Evolutionary conservation across 2,329 filamentous ascomycete genomes (phyloP).

Genomic region (Trichoderma harzianum): DNA sequence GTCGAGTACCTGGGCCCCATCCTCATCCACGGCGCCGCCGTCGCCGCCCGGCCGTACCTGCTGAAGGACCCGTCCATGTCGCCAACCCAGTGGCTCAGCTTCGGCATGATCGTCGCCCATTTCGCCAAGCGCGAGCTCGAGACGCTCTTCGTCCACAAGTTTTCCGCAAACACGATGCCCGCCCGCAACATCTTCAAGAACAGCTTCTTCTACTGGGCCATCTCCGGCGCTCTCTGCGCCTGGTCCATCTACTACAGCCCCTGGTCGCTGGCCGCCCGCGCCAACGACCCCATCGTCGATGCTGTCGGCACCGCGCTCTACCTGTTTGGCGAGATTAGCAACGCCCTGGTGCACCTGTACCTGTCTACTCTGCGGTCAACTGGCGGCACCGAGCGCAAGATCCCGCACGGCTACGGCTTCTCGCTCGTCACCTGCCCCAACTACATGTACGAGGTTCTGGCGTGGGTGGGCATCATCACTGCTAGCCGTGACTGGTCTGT

Average conservation of each 20-base stretch:
- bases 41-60: conserved; percentile 67
- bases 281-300: conserved; percentile 49
- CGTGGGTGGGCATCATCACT: conserved; percentile 80
- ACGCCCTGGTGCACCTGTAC: conserved; percentile 75
- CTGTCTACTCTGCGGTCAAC: conserved; percentile 72
- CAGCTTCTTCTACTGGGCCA: conserved; percentile 87
- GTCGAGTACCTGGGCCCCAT: conserved; percentile 94
- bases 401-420: conserved; percentile 84
- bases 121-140: conserved; percentile 95
- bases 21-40: conserved; percentile 74
- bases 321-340: conserved; percentile 73
- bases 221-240: conserved; percentile 76
- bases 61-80: conserved; percentile 51
- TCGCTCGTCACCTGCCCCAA: conserved; percentile 89
- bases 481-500: conserved; percentile 78
- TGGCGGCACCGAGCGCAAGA: conserved; percentile 81
- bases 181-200: conserved; percentile 90
- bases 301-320: conserved; percentile 70
- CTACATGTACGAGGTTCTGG: conserved; percentile 88
- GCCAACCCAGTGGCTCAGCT: conserved; percentile 68
- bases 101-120: conserved; percentile 72
- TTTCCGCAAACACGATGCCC: conserved; percentile 94
- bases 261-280: conserved; percentile 60
- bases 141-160: conserved; percentile 91
- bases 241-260: conserved; percentile 78